Percentiles rank a stretch among this genome's conserved stretches.
These are phyloP conservation scores for Clonostachys rhizophaga DNA, from an alignment of 2,329 filamentous ascomycete genomes.

Conservation along the genomic window DNA sequence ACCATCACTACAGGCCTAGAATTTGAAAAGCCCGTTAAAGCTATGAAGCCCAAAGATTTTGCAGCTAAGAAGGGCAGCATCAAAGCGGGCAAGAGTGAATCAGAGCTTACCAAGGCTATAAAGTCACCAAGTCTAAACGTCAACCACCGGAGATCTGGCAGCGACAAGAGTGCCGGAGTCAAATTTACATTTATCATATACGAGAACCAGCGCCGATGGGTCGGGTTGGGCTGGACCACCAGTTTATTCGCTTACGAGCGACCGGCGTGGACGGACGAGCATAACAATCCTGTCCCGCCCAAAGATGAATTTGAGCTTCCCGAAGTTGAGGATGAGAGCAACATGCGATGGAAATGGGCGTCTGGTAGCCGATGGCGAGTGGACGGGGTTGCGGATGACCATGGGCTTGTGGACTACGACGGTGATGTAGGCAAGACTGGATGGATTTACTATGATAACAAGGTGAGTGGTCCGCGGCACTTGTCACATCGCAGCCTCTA, in stretches of 20 bases:
- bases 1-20: constrained; percentile 75
- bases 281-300: constrained; percentile 73
- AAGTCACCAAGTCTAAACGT: constrained; percentile 14
- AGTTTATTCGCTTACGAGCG: constrained; percentile 89
- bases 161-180: constrained; percentile 67
- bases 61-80: constrained; percentile 20
- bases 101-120: constrained; percentile 36
- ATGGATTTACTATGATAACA: constrained; percentile 98
- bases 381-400: constrained; percentile 62
- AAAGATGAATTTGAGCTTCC: constrained; percentile 66
- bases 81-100: constrained; percentile 24
- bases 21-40: constrained; percentile 50
- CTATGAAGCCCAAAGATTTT: constrained; percentile 18
- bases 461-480: constrained; percentile 47
- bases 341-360: constrained; percentile 70
- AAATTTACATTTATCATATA: constrained; percentile 96
- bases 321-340: constrained; percentile 54
- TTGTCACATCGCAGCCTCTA: background rate
- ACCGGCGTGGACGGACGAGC: constrained; percentile 91
- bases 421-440: constrained; percentile 63
- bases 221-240: constrained; percentile 91
- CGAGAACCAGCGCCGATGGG: constrained; percentile 93
- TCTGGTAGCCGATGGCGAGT: constrained; percentile 82
- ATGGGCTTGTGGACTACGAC: constrained; percentile 41
- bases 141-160: constrained; percentile 22